phyloP scores from a whole-genome alignment of 1,284 basidiomycete species.

The Uromyces viciae-fabae region DNA sequence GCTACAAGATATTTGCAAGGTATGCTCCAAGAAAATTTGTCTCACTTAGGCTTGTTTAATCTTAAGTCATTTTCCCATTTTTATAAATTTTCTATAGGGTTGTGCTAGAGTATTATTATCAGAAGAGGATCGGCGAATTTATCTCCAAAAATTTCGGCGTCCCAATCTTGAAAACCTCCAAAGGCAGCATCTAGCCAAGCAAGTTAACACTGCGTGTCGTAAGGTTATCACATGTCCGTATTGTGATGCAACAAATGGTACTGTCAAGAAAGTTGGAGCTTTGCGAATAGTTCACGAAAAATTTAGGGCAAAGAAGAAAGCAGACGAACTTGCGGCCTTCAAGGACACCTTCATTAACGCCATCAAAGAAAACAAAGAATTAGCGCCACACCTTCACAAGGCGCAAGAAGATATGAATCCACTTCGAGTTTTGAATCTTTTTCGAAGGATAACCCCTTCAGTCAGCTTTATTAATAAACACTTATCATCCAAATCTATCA shows the following conservation, averaged over 20 bases:
- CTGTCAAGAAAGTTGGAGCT: slow-evolving; percentile 92
- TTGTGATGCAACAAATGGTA: slow-evolving; percentile 87
- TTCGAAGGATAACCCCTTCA: slow-evolving; percentile 81
- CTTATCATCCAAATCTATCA: slow-evolving; percentile 6
- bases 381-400: slow-evolving; percentile 79
- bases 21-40: slow-evolving; percentile 54
- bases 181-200: slow-evolving; percentile 76
- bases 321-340: slow-evolving; percentile 75
- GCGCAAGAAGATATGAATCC: slow-evolving; percentile 94
- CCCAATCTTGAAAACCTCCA: slow-evolving; percentile 91
- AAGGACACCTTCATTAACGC: slow-evolving; percentile 78
- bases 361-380: slow-evolving; percentile 79
- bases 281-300: slow-evolving; percentile 97
- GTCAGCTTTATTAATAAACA: too few species aligned
- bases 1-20: slow-evolving; percentile 94
- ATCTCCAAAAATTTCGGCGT: slow-evolving; percentile 81
- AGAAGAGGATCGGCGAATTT: slow-evolving; percentile 77
- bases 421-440: slow-evolving; percentile 85
- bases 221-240: slow-evolving; percentile 90
- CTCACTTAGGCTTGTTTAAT: slow-evolving; percentile 2
- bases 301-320: slow-evolving; percentile 90
- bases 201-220: slow-evolving; percentile 81
- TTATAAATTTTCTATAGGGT: slow-evolving; percentile 61
- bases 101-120: slow-evolving; percentile 91
- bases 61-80: background rate